Percentiles rank a stretch among this genome's conserved stretches.
phyloP scores from a whole-genome alignment of 306 rosid genomes.

The Alnus glutinosa region DNA sequence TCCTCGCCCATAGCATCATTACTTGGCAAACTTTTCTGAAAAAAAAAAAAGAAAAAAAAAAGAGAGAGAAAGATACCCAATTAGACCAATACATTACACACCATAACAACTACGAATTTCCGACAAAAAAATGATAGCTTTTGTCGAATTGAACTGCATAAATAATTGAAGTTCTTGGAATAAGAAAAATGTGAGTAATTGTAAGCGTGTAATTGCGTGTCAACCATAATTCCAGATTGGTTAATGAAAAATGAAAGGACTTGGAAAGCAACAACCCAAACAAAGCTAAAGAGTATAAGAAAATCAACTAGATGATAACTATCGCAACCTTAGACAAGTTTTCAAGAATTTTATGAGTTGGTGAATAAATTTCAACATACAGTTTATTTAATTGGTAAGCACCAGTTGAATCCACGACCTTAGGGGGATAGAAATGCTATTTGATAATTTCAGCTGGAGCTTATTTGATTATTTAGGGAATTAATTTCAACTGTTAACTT shows the following conservation, averaged over 20 bases:
- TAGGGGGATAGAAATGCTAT: too few relatives aligned
- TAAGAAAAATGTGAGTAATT: not conserved
- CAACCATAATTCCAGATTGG: too few relatives aligned
- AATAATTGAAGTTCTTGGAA: not conserved
- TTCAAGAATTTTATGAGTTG: not conserved
- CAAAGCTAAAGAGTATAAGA: not conserved
- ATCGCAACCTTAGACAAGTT: not conserved
- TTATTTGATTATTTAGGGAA: too few relatives aligned
- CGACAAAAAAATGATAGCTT: not conserved
- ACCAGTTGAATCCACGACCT: too few relatives aligned
- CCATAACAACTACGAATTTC: not conserved
- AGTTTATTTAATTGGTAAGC: too few relatives aligned
- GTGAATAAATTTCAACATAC: too few relatives aligned
- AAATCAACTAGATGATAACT: not conserved
- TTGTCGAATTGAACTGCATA: not conserved
- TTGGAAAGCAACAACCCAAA: not conserved
- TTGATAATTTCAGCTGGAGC: too few relatives aligned
- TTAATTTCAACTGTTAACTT: too few relatives aligned
- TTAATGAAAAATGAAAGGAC: not conserved
- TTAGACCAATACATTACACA: not conserved
- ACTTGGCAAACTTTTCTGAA: constrained; percentile 40
- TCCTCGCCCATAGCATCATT: constrained; percentile 33
- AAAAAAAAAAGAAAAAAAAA: not conserved
- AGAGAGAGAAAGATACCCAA: not conserved
- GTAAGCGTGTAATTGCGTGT: too few relatives aligned